Percentiles rank a stretch among this genome's conserved stretches.
phyloP scores from a whole-genome alignment of 495 filamentous ascomycete species.

The Xylaria intraflava region DNA sequence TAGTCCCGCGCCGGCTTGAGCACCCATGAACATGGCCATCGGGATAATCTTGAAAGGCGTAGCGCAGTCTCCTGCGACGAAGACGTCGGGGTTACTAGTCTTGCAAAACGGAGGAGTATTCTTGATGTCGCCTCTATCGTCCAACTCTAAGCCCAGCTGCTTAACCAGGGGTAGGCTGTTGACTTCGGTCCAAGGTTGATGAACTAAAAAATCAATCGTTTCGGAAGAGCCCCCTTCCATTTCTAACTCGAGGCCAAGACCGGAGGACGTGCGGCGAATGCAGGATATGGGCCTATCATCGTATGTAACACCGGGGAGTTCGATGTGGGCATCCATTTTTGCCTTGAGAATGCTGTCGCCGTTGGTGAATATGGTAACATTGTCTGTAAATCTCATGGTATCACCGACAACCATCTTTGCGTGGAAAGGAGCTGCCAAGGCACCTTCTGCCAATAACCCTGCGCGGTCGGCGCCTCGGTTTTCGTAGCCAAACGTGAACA shows the following conservation, averaged over 20 bases:
- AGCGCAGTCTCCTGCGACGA: neutral
- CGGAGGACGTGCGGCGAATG: too few relatives aligned
- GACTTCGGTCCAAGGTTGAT: neutral
- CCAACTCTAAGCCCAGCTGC: neutral
- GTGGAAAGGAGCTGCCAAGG: neutral
- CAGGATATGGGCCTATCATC: too few relatives aligned
- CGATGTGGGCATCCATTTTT: too few relatives aligned
- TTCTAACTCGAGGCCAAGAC: too few relatives aligned
- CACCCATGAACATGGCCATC: neutral
- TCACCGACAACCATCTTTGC: neutral
- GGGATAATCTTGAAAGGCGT: neutral
- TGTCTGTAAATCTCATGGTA: neutral
- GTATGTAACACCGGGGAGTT: too few relatives aligned
- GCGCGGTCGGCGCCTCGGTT: neutral
- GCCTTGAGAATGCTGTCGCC: too few relatives aligned
- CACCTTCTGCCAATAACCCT: neutral
- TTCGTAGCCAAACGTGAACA: neutral
- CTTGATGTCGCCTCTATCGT: neutral
- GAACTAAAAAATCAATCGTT: conserved; percentile 1
- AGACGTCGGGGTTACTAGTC: neutral
- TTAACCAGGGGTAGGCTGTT: neutral
- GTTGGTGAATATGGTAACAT: neutral
- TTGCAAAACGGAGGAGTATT: neutral
- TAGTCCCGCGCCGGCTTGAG: neutral
- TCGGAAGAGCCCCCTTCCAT: too few relatives aligned